phyloP scores from a whole-genome alignment of 768 basidiomycete genomes.

The Cyclocybe cylindracea region DNA sequence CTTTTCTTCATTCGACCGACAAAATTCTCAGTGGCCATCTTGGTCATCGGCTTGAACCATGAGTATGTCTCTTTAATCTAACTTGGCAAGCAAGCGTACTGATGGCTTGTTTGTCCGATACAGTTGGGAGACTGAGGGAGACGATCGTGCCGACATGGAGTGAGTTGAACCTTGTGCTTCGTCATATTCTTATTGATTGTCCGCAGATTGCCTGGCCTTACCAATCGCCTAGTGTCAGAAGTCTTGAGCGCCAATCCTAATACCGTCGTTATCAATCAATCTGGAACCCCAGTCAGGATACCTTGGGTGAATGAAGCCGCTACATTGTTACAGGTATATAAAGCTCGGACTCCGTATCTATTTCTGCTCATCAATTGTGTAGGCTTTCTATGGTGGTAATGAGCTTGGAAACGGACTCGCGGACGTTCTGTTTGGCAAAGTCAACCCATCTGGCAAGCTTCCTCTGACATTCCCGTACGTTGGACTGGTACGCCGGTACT shows the following conservation, averaged over 20 bases:
- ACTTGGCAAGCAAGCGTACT: neutral
- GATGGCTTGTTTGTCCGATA: neutral
- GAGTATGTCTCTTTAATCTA: slow-evolving; percentile 35
- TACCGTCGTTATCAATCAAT: slow-evolving; percentile 59
- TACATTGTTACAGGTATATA: slow-evolving; percentile 39
- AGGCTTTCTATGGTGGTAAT: slow-evolving; percentile 58
- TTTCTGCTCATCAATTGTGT: neutral
- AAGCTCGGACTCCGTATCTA: neutral
- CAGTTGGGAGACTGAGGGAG: slow-evolving; percentile 59
- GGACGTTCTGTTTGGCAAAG: slow-evolving; percentile 60
- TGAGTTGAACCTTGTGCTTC: slow-evolving; percentile 15
- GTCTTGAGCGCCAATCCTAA: slow-evolving; percentile 54
- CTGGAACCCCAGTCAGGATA: slow-evolving; percentile 54
- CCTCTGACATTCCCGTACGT: slow-evolving; percentile 55
- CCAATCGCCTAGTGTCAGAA: slow-evolving; percentile 49
- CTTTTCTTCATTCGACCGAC: neutral
- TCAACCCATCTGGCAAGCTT: slow-evolving; percentile 60
- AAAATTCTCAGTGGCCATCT: slow-evolving; percentile 34
- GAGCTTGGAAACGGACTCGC: slow-evolving; percentile 59
- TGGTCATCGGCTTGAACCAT: slow-evolving; percentile 57
- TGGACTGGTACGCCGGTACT: neutral
- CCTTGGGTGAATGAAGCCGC: slow-evolving; percentile 48
- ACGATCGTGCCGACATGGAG: slow-evolving; percentile 51
- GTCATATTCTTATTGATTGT: neutral
- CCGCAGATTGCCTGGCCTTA: slow-evolving; percentile 47